Evolutionary conservation across 805 yeast species (phyloP), one percentile per base, ranked within the genome.

Genomic region (Kluyveromyces starmeri): DNA sequence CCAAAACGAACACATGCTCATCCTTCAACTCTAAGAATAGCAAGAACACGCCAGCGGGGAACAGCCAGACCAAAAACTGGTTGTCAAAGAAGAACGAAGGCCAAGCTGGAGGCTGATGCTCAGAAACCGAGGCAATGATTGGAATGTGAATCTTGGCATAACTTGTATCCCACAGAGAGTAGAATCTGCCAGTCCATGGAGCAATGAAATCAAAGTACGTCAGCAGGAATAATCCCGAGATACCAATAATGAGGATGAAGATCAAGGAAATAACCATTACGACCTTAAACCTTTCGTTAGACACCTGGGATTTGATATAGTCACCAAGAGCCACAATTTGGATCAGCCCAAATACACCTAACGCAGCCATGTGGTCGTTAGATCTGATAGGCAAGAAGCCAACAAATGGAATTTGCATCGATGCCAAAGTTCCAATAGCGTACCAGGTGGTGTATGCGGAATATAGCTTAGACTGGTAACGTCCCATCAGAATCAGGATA

Each of bases 91-190:
- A 92, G 60, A 92, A 94, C 9, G 96, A 77, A 8, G 97, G 95
- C 99, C 99, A 92, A 4, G 98, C 95, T n/a, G 97, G 89, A 40
- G 99, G 99, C 69, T 92, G 99, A 68, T 92, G 99, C 66, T 92
- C 99, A 10, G 96, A 84, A 24, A 92, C 98, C 3, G 96, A 88
- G 2, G 99, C 98, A 62, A 92, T 92, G 55, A 92, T 92, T 28
- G 98, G 99, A 51, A 92, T 92, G 58, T 92, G 98, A 46, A 92
- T 83, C 67, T 88, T 89, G 43, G 99, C 99, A 54, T 94, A 92
- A 59, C 73, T 81, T 4, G 98, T 92, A 59, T 92, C 98, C 98
- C 98, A 92, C 47, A 94, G 65, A 2, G 97, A 88, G 64, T 92
- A 92, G 68, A 92, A 94, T 63, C 99, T 81, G 47, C 99, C 99